Percentiles rank a stretch among this genome's conserved stretches.
Conservation (phyloP, 2,329 filamentous ascomycete species). For the Curvularia sp. region DNA sequence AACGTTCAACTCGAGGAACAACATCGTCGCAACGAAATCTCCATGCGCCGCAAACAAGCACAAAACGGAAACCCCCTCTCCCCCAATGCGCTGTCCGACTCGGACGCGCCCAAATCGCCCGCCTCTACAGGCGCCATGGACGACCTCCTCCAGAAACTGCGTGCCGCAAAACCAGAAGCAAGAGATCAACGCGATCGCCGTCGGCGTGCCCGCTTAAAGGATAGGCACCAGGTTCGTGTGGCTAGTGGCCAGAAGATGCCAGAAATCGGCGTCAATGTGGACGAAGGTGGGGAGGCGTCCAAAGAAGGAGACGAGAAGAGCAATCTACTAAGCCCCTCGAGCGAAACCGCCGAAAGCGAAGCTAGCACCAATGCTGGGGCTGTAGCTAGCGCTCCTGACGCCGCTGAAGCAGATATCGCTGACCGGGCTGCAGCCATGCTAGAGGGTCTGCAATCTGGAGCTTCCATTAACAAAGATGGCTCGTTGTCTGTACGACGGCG, state of each 20-base stretch:
- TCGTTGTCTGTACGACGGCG: constrained; percentile 65
- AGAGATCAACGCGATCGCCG: constrained; percentile 89
- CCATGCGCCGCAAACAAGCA: constrained; percentile 80
- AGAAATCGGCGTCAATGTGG: constrained; percentile 66
- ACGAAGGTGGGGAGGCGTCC: constrained; percentile 31
- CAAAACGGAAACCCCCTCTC: constrained; percentile 61
- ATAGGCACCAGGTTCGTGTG: constrained; percentile 86
- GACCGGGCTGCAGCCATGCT: constrained; percentile 83
- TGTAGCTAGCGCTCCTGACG: constrained; percentile 51
- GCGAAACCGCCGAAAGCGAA: constrained; percentile 42
- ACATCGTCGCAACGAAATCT: constrained; percentile 84
- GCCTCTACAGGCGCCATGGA: constrained; percentile 94
- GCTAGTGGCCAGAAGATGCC: constrained; percentile 90
- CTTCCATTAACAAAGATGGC: constrained; percentile 57
- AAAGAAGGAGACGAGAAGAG: constrained; percentile 53
- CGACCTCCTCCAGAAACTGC: constrained; percentile 89
- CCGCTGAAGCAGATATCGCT: constrained; percentile 70
- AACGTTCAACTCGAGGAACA: constrained; percentile 84
- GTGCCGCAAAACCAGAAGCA: constrained; percentile 88
- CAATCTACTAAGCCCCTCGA: constrained; percentile 59
- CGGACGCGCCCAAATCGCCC: constrained; percentile 60
- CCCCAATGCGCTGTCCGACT: constrained; percentile 55
- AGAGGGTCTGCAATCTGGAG: constrained; percentile 75
- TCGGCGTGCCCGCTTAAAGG: constrained; percentile 85
- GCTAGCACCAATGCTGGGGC: constrained; percentile 31